These are phyloP conservation scores for Teratosphaeria epicoccoides DNA, from an alignment of 2,329 filamentous ascomycete species.

Conservation along the genomic window DNA sequence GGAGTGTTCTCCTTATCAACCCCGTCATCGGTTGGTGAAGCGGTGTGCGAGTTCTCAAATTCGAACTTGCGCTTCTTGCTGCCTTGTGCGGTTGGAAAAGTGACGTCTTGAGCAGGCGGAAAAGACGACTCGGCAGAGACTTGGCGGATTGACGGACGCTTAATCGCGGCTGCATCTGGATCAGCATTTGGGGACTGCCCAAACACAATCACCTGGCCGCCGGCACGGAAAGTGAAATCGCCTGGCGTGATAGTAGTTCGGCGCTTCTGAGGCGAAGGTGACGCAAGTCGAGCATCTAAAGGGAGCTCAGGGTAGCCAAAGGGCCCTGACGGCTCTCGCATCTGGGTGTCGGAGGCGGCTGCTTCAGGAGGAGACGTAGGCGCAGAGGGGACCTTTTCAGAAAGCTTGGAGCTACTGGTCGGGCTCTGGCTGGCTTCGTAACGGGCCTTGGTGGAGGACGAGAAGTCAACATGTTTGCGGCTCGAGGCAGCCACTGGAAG, in stretches of 20 bases:
- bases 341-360: background rate
- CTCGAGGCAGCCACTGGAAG: background rate
- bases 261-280: conserved; percentile 24
- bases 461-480: conserved; percentile 71
- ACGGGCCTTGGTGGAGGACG: conserved; percentile 44
- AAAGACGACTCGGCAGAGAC: conserved; percentile 29
- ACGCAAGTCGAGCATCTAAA: conserved; percentile 9
- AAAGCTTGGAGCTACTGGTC: conserved; percentile 1
- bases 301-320: conserved; percentile 12
- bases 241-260: conserved; percentile 27
- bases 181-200: conserved; percentile 22
- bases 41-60: conserved; percentile 22
- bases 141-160: conserved; percentile 32
- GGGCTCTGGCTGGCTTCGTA: conserved; percentile 19
- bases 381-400: background rate
- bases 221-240: conserved; percentile 41
- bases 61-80: conserved; percentile 37
- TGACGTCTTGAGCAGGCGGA: background rate
- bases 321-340: background rate
- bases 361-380: conserved; percentile 3
- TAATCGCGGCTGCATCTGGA: conserved; percentile 13
- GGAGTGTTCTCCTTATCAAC: background rate
- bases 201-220: conserved; percentile 33
- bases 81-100: conserved; percentile 11
- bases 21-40: background rate